Evolutionary conservation across 768 basidiomycete species (phyloP).

Genomic region (Amanita pallidorosea): DNA sequence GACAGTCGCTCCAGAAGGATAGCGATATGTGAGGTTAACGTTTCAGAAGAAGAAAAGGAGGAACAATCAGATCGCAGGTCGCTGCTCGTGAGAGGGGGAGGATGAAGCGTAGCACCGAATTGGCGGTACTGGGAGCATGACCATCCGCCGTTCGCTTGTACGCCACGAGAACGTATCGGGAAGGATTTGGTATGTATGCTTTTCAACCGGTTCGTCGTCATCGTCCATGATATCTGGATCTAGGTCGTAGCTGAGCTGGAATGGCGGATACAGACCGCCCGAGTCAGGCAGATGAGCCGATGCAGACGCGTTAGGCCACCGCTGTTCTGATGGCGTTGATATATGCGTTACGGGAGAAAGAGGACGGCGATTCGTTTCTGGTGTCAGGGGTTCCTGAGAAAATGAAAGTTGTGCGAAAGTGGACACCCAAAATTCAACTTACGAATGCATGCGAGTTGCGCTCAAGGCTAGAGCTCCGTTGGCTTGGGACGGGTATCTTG

Average conservation of each 20-base stretch:
- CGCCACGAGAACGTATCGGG: slow-evolving; percentile 48
- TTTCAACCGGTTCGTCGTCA: slow-evolving; percentile 17
- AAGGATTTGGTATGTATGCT: slow-evolving; percentile 27
- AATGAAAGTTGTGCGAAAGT: background rate
- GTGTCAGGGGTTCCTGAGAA: slow-evolving; percentile 30
- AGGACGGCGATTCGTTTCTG: slow-evolving; percentile 34
- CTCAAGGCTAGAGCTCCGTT: slow-evolving; percentile 19
- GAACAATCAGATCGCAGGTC: slow-evolving; percentile 66
- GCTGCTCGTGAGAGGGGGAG: slow-evolving; percentile 23
- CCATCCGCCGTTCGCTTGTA: slow-evolving; percentile 52
- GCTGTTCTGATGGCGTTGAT: slow-evolving; percentile 19
- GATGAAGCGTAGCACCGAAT: slow-evolving; percentile 26
- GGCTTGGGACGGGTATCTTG: slow-evolving; percentile 10
- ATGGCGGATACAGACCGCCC: slow-evolving; percentile 17
- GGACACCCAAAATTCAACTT: slow-evolving; percentile 3
- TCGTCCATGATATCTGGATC: slow-evolving; percentile 22
- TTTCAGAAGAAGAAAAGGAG: slow-evolving; percentile 40
- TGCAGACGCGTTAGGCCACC: no score
- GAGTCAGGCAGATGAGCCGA: background rate
- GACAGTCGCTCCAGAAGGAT: slow-evolving; percentile 52
- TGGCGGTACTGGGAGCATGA: slow-evolving; percentile 11
- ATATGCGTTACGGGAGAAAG: slow-evolving; percentile 28
- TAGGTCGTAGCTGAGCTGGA: slow-evolving; percentile 32
- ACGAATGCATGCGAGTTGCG: slow-evolving; percentile 15
- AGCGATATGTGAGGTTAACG: slow-evolving; percentile 44